phyloP scores from a whole-genome alignment of 306 rosid species.

The Prunus campanulata region DNA sequence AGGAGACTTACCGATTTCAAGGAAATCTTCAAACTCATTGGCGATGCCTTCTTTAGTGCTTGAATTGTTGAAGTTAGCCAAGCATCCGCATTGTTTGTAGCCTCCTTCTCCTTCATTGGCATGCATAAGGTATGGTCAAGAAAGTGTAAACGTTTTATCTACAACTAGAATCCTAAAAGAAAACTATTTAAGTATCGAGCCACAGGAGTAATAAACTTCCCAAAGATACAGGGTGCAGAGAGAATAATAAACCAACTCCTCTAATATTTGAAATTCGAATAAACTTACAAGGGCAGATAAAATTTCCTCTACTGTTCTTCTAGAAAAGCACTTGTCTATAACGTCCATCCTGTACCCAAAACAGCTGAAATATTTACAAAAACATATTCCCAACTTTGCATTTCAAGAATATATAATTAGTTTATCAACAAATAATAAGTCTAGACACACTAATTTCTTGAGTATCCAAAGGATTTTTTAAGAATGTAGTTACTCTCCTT shows the following conservation, averaged over 20 bases:
- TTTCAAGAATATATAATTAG: neutral
- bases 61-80: constrained; percentile 69
- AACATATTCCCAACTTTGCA: neutral
- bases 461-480: neutral
- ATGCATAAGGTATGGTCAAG: constrained; percentile 21
- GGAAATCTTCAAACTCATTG: constrained; percentile 74
- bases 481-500: neutral
- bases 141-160: constrained; percentile 5
- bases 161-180: constrained; percentile 13
- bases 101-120: constrained; percentile 60
- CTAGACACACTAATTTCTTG: neutral
- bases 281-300: constrained; percentile 73
- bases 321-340: constrained; percentile 82
- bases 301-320: constrained; percentile 69
- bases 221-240: neutral
- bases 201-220: neutral
- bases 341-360: constrained; percentile 55
- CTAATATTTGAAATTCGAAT: constrained; percentile 4
- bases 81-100: constrained; percentile 34
- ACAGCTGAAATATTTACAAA: constrained; percentile 14
- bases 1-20: constrained; percentile 59
- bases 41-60: constrained; percentile 72
- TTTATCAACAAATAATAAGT: neutral
- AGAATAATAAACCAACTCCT: neutral
- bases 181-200: neutral